Evolutionary conservation across 441 rosid genomes (phyloP).

Genomic region (Gossypium schwendimanii): DNA sequence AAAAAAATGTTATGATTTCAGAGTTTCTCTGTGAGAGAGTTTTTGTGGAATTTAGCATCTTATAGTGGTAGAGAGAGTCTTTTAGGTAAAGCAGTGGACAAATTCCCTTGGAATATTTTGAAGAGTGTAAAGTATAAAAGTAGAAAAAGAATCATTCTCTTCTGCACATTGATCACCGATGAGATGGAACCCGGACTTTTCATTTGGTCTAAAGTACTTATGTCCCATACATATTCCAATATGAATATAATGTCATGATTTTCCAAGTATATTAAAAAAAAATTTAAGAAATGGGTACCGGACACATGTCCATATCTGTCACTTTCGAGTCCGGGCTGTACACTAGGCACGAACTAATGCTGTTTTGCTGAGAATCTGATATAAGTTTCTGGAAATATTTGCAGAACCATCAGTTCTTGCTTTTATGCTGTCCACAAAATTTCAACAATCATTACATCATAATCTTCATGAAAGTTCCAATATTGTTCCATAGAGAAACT

Average conservation of each 20-base stretch:
- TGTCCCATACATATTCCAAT: not conserved
- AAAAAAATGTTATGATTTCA: not conserved
- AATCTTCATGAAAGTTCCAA: not conserved
- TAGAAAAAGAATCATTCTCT: constrained; percentile 32
- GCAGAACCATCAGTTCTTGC: not conserved
- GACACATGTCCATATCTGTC: not conserved
- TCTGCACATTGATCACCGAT: not conserved
- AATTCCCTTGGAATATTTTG: constrained; percentile 49
- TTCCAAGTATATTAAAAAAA: not conserved
- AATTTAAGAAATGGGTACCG: not conserved
- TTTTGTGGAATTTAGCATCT: constrained; percentile 8
- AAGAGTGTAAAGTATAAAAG: constrained; percentile 32
- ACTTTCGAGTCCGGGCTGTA: not conserved
- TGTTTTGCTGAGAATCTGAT: not conserved
- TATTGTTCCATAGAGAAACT: not conserved
- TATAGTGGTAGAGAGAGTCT: constrained; percentile 23
- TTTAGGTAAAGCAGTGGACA: constrained; percentile 30
- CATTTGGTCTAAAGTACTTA: not conserved
- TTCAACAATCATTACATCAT: not conserved
- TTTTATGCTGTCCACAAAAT: not conserved
- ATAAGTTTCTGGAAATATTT: not conserved
- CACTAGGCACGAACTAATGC: not conserved
- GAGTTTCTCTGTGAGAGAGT: constrained; percentile 10
- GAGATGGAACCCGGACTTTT: not conserved
- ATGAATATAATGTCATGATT: not conserved